Evolutionary conservation across 495 filamentous ascomycete species (phyloP).

Genomic region (Trichoderma gamsii): DNA sequence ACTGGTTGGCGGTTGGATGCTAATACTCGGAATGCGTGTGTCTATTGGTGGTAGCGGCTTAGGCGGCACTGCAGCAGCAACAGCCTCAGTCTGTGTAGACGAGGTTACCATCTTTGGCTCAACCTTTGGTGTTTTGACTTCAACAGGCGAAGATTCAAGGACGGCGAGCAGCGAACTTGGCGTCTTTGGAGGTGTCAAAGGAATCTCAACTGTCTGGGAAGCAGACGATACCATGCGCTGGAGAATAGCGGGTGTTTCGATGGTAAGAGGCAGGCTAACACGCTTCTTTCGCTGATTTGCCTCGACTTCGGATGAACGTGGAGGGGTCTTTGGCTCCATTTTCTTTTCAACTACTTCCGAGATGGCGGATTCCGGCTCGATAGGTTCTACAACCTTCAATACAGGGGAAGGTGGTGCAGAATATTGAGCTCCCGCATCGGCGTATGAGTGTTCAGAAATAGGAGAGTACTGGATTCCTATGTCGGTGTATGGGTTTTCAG

Average conservation of each 20-base stretch:
- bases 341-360: slow-evolving; percentile 29
- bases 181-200: slow-evolving; percentile 62
- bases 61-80: slow-evolving; percentile 26
- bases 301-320: slow-evolving; percentile 51
- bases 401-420: slow-evolving; percentile 74
- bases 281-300: slow-evolving; percentile 68
- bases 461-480: background rate
- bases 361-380: slow-evolving; percentile 34
- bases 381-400: slow-evolving; percentile 34
- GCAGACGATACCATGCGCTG: slow-evolving; percentile 61
- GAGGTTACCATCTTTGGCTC: slow-evolving; percentile 33
- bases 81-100: slow-evolving; percentile 66
- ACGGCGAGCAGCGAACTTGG: slow-evolving; percentile 43
- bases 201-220: slow-evolving; percentile 65
- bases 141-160: slow-evolving; percentile 23
- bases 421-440: slow-evolving; percentile 45
- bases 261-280: slow-evolving; percentile 39
- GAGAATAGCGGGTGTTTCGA: slow-evolving; percentile 29
- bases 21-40: slow-evolving; percentile 49
- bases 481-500: background rate
- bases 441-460: background rate
- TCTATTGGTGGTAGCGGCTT: slow-evolving; percentile 29
- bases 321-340: slow-evolving; percentile 35
- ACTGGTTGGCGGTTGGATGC: slow-evolving; percentile 52
- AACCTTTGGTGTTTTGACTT: slow-evolving; percentile 15